These are phyloP conservation scores for Aspergillus tamarii DNA, from an alignment of 2,329 filamentous ascomycete genomes.

Conservation along the genomic window DNA sequence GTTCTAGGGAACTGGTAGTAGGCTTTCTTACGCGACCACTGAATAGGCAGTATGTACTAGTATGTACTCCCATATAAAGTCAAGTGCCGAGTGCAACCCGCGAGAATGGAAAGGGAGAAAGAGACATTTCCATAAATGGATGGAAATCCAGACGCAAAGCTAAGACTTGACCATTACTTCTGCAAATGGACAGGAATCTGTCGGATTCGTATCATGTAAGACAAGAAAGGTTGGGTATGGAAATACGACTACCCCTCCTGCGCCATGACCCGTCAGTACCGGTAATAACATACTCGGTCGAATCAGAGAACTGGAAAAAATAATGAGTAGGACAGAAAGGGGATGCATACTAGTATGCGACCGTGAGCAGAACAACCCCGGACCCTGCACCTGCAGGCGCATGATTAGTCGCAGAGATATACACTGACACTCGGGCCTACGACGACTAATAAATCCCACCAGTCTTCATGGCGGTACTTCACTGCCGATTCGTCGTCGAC, in stretches of 20 bases:
- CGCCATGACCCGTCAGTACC: constrained; percentile 2
- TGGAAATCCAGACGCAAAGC: neutral
- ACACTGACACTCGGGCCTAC: constrained; percentile 9
- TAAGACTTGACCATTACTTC: constrained; percentile 1
- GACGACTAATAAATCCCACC: neutral
- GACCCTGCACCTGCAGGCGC: constrained; percentile 24
- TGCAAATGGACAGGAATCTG: neutral
- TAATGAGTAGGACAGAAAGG: neutral
- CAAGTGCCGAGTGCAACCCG: constrained; percentile 3
- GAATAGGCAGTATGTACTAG: neutral
- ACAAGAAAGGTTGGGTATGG: neutral
- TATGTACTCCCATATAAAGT: neutral
- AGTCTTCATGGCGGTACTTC: constrained; percentile 3
- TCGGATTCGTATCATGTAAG: neutral
- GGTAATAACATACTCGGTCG: constrained; percentile 1
- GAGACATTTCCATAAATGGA: neutral
- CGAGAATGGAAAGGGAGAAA: neutral
- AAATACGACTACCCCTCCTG: constrained; percentile 3
- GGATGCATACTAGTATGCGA: constrained; percentile 1
- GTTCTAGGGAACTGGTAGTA: neutral
- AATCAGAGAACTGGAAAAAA: neutral
- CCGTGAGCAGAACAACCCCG: constrained; percentile 14
- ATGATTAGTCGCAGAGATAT: constrained; percentile 19
- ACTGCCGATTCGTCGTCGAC: neutral
- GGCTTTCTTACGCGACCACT: neutral